Conservation (phyloP, 306 rosid genomes). For the Pueraria montana region DNA sequence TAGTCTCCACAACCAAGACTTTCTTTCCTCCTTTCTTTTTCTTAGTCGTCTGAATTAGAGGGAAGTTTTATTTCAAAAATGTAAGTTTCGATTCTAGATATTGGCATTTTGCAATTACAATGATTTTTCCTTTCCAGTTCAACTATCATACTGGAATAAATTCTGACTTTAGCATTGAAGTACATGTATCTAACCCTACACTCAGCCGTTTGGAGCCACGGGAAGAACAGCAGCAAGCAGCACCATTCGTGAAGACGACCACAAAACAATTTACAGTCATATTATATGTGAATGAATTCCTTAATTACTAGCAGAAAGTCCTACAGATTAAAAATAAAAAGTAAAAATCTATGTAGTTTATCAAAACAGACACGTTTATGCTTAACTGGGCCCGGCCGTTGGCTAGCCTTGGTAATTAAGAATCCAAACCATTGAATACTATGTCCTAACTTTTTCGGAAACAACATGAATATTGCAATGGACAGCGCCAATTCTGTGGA, state of each 20-base stretch:
- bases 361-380: background rate
- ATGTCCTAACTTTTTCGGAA: conserved; percentile 27
- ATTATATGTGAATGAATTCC: background rate
- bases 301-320: background rate
- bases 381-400: background rate
- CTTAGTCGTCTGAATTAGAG: background rate
- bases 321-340: background rate
- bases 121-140: background rate
- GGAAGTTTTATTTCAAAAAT: background rate
- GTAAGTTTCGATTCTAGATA: background rate
- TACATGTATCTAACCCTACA: too few species aligned
- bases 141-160: background rate
- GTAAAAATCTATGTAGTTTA: background rate
- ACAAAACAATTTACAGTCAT: too few species aligned
- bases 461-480: conserved; percentile 31
- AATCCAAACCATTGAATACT: conserved; percentile 1
- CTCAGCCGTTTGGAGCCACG: too few species aligned
- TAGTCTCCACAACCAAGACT: too few species aligned
- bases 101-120: background rate
- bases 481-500: background rate
- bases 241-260: background rate
- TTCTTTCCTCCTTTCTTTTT: background rate
- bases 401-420: background rate
- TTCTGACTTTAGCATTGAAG: too few species aligned
- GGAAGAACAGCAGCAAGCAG: too few species aligned